A percentile compares a stretch with the other conserved stretches of the same genome.
Conservation (phyloP, 306 rosid species). For the Mimosa bimucronata region DNA sequence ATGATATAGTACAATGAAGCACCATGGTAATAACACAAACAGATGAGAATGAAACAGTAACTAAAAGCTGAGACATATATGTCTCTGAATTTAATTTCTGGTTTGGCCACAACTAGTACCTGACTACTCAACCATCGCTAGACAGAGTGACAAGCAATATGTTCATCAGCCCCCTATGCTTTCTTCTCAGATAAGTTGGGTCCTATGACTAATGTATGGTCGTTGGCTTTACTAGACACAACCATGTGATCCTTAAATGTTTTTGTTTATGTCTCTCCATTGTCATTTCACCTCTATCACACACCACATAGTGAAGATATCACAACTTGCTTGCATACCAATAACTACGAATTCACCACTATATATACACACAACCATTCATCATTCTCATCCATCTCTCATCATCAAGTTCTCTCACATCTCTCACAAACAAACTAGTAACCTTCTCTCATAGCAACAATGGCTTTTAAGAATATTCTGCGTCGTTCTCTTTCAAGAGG, state of each 20-base stretch:
- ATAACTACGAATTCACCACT: neutral
- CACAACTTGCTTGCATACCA: neutral
- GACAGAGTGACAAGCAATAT: neutral
- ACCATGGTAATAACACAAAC: neutral
- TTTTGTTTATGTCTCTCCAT: conserved; percentile 14
- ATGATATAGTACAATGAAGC: neutral
- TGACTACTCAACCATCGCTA: neutral
- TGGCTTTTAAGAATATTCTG: conserved; percentile 32
- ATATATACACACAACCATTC: conserved; percentile 15
- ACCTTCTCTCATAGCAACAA: conserved; percentile 7
- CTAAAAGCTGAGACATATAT: neutral
- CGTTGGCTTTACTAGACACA: conserved; percentile 13
- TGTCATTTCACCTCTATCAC: neutral
- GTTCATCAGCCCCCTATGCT: neutral
- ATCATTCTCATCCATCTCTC: neutral
- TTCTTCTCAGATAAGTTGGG: neutral
- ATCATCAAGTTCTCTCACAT: conserved; percentile 21
- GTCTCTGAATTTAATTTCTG: neutral
- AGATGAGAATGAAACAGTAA: neutral
- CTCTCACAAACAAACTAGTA: neutral
- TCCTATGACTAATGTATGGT: neutral
- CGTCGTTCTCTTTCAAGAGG: conserved; percentile 25
- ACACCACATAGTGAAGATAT: neutral
- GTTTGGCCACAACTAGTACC: neutral
- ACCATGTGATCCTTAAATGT: conserved; percentile 29